Base-by-base conservation (phyloP, 176 grass and related monocot species). In the Phyllostachys edulis region DNA sequence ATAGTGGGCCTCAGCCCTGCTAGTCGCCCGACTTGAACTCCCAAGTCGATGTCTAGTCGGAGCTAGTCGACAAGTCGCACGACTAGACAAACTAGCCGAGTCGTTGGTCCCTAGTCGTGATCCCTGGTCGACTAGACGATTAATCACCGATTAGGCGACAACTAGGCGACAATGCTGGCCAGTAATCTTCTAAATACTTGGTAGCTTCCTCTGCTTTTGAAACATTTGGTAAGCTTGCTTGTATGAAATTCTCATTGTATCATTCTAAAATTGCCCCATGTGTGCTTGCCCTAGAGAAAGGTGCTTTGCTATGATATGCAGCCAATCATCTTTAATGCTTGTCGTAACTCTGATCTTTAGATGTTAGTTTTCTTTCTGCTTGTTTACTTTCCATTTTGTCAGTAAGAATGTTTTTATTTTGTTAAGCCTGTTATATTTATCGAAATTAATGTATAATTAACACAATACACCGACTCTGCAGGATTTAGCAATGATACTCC, bases 401-500 rank as follows among this genome's bases (percentile, higher is more conserved):
- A 49, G 26, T 9, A 64, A 81, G 37, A 15, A 68, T 20, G 0
- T 57, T 73, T n/a, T 20, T 47, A 45, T 10, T 75, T 59, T 70
- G 20, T 51, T 50, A 52, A 23, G 11, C 32, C n/a, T 21, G 34
- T 8, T 9, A 39, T 46, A 38, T 37, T 6, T 60, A 63, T 44
- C 70, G 18, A 51, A 51, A 41, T 45, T 62, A 70, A 76, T 71
- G 55, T 51, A 62, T 64, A 64, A 46, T 49, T 79, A 47, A 36
- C 40, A 20, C 51, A 37, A 40, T 51, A 24, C 24, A 15, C 11
- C 11, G 20, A 79, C 63, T 71, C 60, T 75, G 54, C 85, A 97
- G 94, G 97, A 62, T 89, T 96, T 83, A 86, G 86, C 72, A 99
- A 99, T 90, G 97, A 96, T 77, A 99, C 97, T 41, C 90, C 97